Evolutionary conservation across 805 yeast genomes (phyloP), one percentile per base, ranked within the genome.

Genomic region (Kodamaea lidongshanica): DNA sequence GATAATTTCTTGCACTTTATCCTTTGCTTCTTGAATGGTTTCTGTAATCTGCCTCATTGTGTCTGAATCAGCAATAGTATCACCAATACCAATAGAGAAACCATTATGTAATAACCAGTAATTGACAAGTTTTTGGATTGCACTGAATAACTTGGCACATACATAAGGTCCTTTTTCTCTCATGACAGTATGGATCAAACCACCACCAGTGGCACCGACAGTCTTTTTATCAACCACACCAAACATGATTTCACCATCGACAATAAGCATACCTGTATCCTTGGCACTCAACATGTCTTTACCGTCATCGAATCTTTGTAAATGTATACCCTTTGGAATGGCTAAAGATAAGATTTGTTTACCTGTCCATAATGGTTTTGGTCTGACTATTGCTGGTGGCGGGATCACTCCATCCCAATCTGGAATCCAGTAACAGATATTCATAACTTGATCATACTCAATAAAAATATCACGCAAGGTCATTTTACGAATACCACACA

Each of bases 41-140:
- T 81, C 79, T 1, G 97, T 92, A 47, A 92, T 88, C 44, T 80
- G 81, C 45, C 79, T 77, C 95, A 92, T 94, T 23, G 99, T 92
- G 17, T 74, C 79, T n/a, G 88, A 76, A 67, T 94, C 98, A 28
- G 98, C 98, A 65, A 92, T 94, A 4, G 98, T 92, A 62, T 92
- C 99, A 70, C 99, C 99, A 61, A 92, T 92, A 73, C 99, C 99
- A 47, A 94, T 94, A 8, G 97, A 89, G 64, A 92, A 92, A 38
- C 98, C 97, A 48, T 84, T 85, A 54, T 94, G 98, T 32, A 92
- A 70, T 38, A 92, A 70, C 99, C 98, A 92, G 58, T 72, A 92
- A 60, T 92, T 92, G 23, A 88, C 96, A 36, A 92, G 94, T 52
- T 87, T 89, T 60, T 92, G 99, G 38, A 89, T 74, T 45, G 84